Percentiles rank a stretch among this genome's conserved stretches.
These are phyloP conservation scores for Acacia acuminata DNA, from an alignment of 306 rosid genomes.

Conservation along the genomic window DNA sequence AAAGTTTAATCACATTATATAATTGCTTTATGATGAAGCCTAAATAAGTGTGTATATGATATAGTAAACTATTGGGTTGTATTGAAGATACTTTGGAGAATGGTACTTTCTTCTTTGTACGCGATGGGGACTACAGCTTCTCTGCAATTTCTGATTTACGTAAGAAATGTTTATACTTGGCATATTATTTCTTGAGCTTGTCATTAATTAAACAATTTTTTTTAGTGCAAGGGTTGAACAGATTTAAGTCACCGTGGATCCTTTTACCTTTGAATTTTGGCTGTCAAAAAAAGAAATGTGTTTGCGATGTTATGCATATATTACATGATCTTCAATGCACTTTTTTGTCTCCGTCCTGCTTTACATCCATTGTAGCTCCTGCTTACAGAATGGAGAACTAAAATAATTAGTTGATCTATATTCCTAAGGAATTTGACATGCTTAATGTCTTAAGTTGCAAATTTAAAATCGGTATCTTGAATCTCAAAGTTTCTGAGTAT, in stretches of 20 bases:
- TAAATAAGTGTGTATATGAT: neutral
- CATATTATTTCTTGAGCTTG: neutral
- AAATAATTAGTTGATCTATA: slow-evolving; percentile 6
- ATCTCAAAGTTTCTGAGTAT: slow-evolving; percentile 11
- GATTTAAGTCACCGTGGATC: neutral
- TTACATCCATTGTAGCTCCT: neutral
- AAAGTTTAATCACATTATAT: slow-evolving; percentile 33
- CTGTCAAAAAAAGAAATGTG: neutral
- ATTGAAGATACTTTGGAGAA: no score
- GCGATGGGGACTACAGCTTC: slow-evolving; percentile 20
- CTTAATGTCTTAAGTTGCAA: neutral
- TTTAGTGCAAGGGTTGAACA: neutral
- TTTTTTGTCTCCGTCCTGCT: neutral
- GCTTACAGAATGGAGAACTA: slow-evolving; percentile 1
- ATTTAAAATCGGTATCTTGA: neutral
- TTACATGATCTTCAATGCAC: neutral
- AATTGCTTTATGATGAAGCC: slow-evolving; percentile 25
- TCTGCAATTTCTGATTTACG: slow-evolving; percentile 22
- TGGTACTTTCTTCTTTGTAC: slow-evolving; percentile 23
- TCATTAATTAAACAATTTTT: neutral
- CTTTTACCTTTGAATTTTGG: neutral
- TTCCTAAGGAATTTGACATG: neutral
- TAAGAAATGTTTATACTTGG: neutral
- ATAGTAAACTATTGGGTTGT: slow-evolving; percentile 26
- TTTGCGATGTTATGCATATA: neutral